A percentile compares a stretch with the other conserved stretches of the same genome.
These are phyloP conservation scores for Amoeboaphelidium protococcarum DNA, from an alignment of 371 early-diverging fungal genomes.

Conservation along the genomic window DNA sequence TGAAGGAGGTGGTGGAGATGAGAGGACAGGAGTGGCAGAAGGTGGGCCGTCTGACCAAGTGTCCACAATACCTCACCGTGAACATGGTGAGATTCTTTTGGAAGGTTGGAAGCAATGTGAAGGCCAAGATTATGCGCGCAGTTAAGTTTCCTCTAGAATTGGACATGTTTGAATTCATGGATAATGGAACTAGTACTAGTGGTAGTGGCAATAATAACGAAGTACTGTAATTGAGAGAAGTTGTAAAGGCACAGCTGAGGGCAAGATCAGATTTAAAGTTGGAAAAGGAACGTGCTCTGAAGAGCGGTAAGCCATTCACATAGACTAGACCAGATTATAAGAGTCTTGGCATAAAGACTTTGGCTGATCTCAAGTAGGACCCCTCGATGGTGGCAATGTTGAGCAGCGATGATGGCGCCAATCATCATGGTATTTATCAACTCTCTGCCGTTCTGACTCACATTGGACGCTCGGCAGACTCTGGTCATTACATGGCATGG, in stretches of 20 bases:
- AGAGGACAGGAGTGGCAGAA: slow-evolving; percentile 52
- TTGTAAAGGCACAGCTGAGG: slow-evolving; percentile 37
- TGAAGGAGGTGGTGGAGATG: slow-evolving; percentile 68
- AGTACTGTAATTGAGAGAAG: slow-evolving; percentile 41
- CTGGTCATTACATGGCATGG: slow-evolving; percentile 18
- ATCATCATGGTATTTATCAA: slow-evolving; percentile 36
- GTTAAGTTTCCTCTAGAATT: slow-evolving; percentile 80
- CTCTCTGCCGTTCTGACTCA: slow-evolving; percentile 59
- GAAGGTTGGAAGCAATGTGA: slow-evolving; percentile 55
- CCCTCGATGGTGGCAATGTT: too few relatives aligned
- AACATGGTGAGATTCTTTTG: slow-evolving; percentile 88
- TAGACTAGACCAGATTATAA: too few relatives aligned
- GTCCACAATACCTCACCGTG: slow-evolving; percentile 67
- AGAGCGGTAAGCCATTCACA: too few relatives aligned
- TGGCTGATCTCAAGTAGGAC: too few relatives aligned
- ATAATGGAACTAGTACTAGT: too few relatives aligned
- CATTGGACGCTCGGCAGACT: slow-evolving; percentile 53
- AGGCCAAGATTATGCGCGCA: slow-evolving; percentile 68
- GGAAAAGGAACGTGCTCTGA: too few relatives aligned
- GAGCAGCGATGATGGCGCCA: neutral
- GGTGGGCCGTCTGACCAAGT: slow-evolving; percentile 37
- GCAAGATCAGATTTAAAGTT: slow-evolving; percentile 42
- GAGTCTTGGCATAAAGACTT: too few relatives aligned
- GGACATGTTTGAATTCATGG: slow-evolving; percentile 50
- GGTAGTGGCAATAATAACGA: too few relatives aligned